Evolutionary conservation across 352 stramenopile species (phyloP).

Genomic region (Achlya hypogyna): DNA sequence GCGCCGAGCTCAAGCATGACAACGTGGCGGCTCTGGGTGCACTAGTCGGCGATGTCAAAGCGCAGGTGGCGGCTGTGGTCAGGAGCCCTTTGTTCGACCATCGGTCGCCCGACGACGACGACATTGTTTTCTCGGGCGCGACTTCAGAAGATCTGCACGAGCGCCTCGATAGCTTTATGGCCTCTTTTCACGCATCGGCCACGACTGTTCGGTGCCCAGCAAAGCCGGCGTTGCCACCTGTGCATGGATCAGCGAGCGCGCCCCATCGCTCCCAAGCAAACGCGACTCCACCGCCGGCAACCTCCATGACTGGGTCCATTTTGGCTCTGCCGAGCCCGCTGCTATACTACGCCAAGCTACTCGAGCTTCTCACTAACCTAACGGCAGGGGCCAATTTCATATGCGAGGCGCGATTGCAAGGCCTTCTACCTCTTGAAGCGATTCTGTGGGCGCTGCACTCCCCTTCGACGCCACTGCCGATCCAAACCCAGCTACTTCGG

Average conservation of each 20-base stretch:
- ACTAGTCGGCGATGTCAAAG: not conserved
- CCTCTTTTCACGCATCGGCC: too few relatives aligned
- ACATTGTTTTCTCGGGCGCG: too few relatives aligned
- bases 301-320: not conserved
- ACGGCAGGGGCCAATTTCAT: constrained; percentile 8
- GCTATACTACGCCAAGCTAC: constrained; percentile 3
- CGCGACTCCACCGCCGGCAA: not conserved
- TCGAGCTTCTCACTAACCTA: not conserved
- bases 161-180: too few relatives aligned
- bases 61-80: too few relatives aligned
- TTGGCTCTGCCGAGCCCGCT: not conserved
- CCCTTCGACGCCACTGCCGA: not conserved
- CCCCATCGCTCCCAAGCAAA: too few relatives aligned
- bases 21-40: not conserved
- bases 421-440: not conserved
- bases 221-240: too few relatives aligned
- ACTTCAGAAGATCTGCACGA: too few relatives aligned
- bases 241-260: too few relatives aligned
- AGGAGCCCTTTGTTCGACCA: too few relatives aligned
- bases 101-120: too few relatives aligned
- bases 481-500: constrained; percentile 2
- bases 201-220: too few relatives aligned
- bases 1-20: not conserved
- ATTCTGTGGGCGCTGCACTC: not conserved
- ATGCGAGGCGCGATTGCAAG: constrained; percentile 11